Base-by-base conservation (phyloP, 1,284 basidiomycete species). In the Austroboletus novae-zelandiae region DNA sequence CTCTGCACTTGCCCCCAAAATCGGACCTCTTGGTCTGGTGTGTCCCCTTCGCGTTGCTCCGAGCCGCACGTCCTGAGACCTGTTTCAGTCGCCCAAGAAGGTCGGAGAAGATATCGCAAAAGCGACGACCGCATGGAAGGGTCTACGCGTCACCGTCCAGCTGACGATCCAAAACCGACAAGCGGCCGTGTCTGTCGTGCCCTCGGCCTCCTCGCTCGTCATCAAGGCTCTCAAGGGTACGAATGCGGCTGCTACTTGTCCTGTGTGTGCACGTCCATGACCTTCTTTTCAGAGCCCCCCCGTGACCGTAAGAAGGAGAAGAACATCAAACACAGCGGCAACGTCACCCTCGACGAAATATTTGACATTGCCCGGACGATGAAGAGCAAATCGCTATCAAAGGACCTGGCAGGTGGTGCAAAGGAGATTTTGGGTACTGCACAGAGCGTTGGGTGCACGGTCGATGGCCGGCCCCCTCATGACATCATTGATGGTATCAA, bases 21-120 rank as follows among this genome's bases (percentile, higher is more conserved):
- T 99, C 73, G 97, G 97, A 86, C 97, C 97, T 78, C 88, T 99
- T 66, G 96, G 96, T 94, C 80, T 99, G 68, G 96, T 98, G 73
- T 71, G 93, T 50, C 3, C 2, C 25, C 40, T 40, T 23, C 5
- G 9, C 15, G 9, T 13, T 4, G 15, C 17, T 17, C 27, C 17
- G 25, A 9, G 27, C 2, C 1, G 8, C 45, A 15, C 13, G 20
- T 10, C 9, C 47, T 64, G 34, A 54, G 5, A 41, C 43, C n/a
- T 9, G 48, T 9, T 50, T 48, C 62, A 98, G 95, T 98, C 97
- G 54, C 96, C 97, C 70, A 99, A 99, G 84, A 99, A 99, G 83
- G 95, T 99, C 77, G 97, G 97, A 79, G 97, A 99, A 91, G 97
- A 99, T 79, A 99, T 99, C 71, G 97, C 97, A 69, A 99, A 99